These are phyloP conservation scores for Fusarium sp. DNA, from an alignment of 2,329 filamentous ascomycete species.

Conservation along the genomic window DNA sequence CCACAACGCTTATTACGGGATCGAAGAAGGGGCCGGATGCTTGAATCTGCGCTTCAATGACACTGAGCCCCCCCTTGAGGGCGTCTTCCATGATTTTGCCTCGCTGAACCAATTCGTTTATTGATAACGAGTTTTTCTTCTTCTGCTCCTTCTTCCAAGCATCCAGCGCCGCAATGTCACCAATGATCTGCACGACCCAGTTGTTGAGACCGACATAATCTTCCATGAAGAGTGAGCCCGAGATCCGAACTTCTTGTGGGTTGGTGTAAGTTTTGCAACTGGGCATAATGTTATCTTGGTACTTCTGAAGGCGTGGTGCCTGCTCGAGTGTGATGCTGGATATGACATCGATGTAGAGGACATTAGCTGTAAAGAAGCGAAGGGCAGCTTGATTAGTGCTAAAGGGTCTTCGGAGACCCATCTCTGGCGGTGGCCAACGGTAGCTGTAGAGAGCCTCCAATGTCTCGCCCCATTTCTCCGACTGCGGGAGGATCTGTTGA, in stretches of 20 bases:
- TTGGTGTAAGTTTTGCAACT: constrained; percentile 38
- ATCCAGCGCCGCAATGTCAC: constrained; percentile 63
- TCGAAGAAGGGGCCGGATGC: neutral
- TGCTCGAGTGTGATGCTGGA: constrained; percentile 58
- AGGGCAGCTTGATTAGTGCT: constrained; percentile 59
- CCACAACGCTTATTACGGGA: constrained; percentile 27
- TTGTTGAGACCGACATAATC: constrained; percentile 67
- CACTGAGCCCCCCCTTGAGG: constrained; percentile 48
- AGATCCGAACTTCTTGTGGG: constrained; percentile 31
- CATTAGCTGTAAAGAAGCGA: constrained; percentile 58
- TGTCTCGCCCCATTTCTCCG: constrained; percentile 51
- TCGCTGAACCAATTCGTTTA: constrained; percentile 57
- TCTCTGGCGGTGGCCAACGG: constrained; percentile 49
- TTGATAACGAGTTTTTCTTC: constrained; percentile 55
- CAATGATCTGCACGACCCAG: constrained; percentile 65
- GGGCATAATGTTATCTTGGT: constrained; percentile 54
- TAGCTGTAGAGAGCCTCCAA: constrained; percentile 47
- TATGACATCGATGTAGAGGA: constrained; percentile 62
- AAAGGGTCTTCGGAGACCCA: constrained; percentile 51
- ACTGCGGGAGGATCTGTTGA: constrained; percentile 54
- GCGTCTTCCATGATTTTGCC: constrained; percentile 54
- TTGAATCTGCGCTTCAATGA: constrained; percentile 42
- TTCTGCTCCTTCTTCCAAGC: constrained; percentile 64
- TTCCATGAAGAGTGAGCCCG: constrained; percentile 55
- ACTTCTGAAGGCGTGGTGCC: constrained; percentile 54